A percentile compares a stretch with the other conserved stretches of the same genome.
Evolutionary conservation across 345 rosid genomes (phyloP).

Genomic region (Theobroma cacao): DNA sequence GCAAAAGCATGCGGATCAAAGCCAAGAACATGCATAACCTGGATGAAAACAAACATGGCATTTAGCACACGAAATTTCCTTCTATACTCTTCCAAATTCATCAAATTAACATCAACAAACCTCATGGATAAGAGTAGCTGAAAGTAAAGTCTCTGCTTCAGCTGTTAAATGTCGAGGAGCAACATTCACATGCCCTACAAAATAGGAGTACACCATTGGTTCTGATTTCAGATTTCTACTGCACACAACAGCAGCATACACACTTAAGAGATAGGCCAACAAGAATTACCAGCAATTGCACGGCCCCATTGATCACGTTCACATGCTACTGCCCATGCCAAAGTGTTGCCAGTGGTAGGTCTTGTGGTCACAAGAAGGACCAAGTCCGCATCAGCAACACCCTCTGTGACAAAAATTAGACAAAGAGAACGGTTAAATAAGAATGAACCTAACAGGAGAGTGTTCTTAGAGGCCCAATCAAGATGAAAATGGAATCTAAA

Average conservation of each 20-base stretch:
- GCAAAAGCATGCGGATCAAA: conserved; percentile 99
- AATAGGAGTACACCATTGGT: conserved; percentile 9
- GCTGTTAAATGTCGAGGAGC: conserved; percentile 99
- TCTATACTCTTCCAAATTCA: conserved; percentile 7
- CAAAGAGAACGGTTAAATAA: conserved; percentile 4
- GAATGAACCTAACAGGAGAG: not conserved
- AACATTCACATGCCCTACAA: conserved; percentile 93
- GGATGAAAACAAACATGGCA: conserved; percentile 18
- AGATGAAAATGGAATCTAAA: not conserved
- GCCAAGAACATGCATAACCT: conserved; percentile 99
- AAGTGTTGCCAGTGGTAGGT: conserved; percentile 98
- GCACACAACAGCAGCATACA: not conserved
- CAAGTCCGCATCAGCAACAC: conserved; percentile 87
- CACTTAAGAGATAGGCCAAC: not conserved
- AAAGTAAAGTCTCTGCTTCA: conserved; percentile 93
- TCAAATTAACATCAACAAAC: conserved; percentile 29
- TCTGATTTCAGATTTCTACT: conserved; percentile 14
- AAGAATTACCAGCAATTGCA: conserved; percentile 83
- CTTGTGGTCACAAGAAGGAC: conserved; percentile 97
- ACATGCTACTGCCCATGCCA: conserved; percentile 99
- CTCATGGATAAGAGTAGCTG: conserved; percentile 98
- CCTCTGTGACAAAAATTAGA: conserved; percentile 46
- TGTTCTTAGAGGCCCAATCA: not conserved
- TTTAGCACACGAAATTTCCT: conserved; percentile 1
- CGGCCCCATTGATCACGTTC: conserved; percentile 99